Evolutionary conservation across 2,329 filamentous ascomycete species (phyloP), one percentile per base, ranked within the genome.

Genomic region (Immersiporthe knoxdaviesiana): DNA sequence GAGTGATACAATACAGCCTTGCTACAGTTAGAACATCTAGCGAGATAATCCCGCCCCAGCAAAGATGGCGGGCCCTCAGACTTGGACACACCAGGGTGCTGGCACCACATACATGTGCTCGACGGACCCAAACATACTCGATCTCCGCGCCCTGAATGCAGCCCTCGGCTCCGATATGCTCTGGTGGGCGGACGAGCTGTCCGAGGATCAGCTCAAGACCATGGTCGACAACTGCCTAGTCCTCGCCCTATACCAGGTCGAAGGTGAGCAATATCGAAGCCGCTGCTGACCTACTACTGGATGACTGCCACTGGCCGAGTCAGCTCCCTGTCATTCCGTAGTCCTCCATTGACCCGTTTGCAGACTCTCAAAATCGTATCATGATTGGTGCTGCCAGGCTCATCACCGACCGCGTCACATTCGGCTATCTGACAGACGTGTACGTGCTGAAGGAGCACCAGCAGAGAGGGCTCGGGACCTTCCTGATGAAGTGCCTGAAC

Each of bases 361-460:
- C 32, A 63, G 66, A 65, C 21, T n/a, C 64, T 30, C 65, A 60
- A 30, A 58, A 52, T 11, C 62, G 52, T 8, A 67, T 61, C 35
- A 76, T 78, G 73, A 81, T 91, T 63, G 89, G 88, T 0, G 83
- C 90, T 68, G 85, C 84, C 1, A 83, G 91, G 44, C 77, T 91
- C n/a, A 81, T 93, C 65, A 93, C 91, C 11, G 91, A 93, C 78
- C 85, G 87, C 74, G 84, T 88, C 61, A 91, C 90, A 0, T 88
- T 92, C 73, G 89, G 86, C 44, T 93, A 91, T 74, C 78, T 91
- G 67, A 90, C 90, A 35, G 91, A 92, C 74, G 87, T 92, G 27
- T 92, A 90, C 76, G 81, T 92, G 30, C 76, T 87, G 2, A 81
- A 85, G 0, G 82, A 84, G 52, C 86, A 88, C 74, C 89, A 90